phyloP scores from a whole-genome alignment of 1,284 basidiomycete genomes.

The Crepidotus sp. region DNA sequence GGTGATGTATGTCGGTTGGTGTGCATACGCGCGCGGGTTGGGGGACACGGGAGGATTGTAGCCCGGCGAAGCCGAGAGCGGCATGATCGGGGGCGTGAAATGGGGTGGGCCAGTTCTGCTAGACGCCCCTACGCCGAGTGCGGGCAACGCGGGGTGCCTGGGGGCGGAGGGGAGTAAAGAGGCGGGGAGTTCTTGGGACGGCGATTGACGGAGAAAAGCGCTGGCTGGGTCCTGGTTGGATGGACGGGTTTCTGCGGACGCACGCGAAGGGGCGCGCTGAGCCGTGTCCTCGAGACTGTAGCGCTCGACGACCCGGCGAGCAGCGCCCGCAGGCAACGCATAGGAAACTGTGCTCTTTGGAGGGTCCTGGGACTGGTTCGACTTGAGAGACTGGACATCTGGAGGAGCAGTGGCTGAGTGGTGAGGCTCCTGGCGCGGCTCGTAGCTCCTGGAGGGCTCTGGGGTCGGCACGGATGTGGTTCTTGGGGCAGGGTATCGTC shows the following conservation, averaged over 20 bases:
- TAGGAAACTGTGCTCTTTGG: constrained; percentile 10
- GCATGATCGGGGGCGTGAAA: constrained; percentile 30
- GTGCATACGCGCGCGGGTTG: constrained; percentile 56
- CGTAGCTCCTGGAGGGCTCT: constrained; percentile 10
- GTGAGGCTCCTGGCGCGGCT: no score
- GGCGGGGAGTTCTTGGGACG: constrained; percentile 21
- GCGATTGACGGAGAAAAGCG: constrained; percentile 18
- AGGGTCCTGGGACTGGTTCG: constrained; percentile 6
- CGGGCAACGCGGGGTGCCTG: constrained; percentile 38
- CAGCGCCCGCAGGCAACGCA: constrained; percentile 8
- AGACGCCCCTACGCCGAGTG: constrained; percentile 30
- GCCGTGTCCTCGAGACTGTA: constrained; percentile 38
- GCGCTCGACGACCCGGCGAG: constrained; percentile 31
- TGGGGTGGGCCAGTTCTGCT: constrained; percentile 16
- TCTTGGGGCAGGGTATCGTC: constrained; percentile 25
- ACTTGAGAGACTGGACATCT: constrained; percentile 8
- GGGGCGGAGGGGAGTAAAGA: constrained; percentile 32
- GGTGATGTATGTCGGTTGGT: constrained; percentile 68
- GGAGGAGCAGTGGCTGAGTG: constrained; percentile 9
- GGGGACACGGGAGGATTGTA: constrained; percentile 55
- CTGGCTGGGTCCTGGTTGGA: constrained; percentile 18
- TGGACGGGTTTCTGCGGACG: constrained; percentile 13
- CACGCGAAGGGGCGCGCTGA: constrained; percentile 12
- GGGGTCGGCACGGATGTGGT: constrained; percentile 10
- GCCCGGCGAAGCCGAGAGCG: constrained; percentile 48